Conservation (phyloP, 164 flowering plant genomes). For the Brasenia schreberi region DNA sequence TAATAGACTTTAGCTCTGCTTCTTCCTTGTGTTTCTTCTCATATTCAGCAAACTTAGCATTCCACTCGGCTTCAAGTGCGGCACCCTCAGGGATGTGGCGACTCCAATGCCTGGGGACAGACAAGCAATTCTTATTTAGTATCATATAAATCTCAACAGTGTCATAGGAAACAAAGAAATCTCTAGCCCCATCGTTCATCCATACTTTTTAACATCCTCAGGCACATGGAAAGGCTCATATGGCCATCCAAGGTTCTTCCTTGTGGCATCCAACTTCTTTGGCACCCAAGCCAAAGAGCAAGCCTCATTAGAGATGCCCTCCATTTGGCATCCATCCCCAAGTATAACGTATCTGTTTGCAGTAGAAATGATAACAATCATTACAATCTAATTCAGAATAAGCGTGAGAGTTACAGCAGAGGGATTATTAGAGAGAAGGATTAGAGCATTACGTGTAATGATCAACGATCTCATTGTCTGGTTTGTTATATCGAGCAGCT, state of each 20-base stretch:
- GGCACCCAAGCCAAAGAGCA: conserved; percentile 91
- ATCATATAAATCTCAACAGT: not conserved
- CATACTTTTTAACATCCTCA: conserved; percentile 73
- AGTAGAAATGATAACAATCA: not conserved
- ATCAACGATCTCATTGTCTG: conserved; percentile 76
- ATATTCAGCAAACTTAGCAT: conserved; percentile 78
- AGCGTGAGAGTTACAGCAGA: not conserved
- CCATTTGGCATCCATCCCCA: conserved; percentile 99
- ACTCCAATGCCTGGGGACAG: conserved; percentile 74
- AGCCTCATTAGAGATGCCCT: conserved; percentile 87
- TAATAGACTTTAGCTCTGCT: conserved; percentile 67
- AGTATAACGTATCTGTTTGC: conserved; percentile 49
- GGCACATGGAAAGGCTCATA: conserved; percentile 93
- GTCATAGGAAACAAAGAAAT: no score
- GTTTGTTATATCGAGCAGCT: conserved; percentile 94
- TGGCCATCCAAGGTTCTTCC: conserved; percentile 91
- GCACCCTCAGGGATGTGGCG: conserved; percentile 75
- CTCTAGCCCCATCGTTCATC: no score
- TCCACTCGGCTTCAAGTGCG: conserved; percentile 91
- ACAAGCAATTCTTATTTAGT: no score
- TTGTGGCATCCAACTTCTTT: conserved; percentile 91
- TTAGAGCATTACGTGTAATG: conserved; percentile 85
- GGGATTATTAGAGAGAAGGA: not conserved
- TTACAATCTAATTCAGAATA: not conserved
- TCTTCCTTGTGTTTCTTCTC: conserved; percentile 85